Percentiles rank a stretch among this genome's conserved stretches.
Evolutionary conservation across 2,329 filamentous ascomycete genomes (phyloP).

Genomic region (Chaetomium sp.): DNA sequence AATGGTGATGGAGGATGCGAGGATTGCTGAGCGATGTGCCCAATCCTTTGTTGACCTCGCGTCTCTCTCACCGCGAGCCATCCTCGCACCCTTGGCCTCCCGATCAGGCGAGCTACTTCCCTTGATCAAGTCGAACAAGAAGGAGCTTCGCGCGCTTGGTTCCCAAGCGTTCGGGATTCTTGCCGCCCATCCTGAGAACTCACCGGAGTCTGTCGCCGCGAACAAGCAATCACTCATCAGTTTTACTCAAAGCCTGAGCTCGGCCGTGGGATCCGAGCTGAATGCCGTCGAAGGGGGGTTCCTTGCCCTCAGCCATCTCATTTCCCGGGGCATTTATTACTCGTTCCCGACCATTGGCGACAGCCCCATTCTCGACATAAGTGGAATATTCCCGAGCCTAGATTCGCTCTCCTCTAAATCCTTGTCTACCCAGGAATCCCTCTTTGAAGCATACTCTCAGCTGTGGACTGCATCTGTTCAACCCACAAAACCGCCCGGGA

Average conservation of each 20-base stretch:
- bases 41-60: slow-evolving; percentile 49
- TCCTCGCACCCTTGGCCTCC: slow-evolving; percentile 43
- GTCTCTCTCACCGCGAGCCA: slow-evolving; percentile 29
- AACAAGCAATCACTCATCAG: slow-evolving; percentile 41
- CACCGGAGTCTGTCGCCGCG: slow-evolving; percentile 35
- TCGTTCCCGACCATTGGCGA: neutral
- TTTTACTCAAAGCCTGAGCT: slow-evolving; percentile 46
- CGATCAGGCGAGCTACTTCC: slow-evolving; percentile 48
- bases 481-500: slow-evolving; percentile 13
- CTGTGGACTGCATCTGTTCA: slow-evolving; percentile 37
- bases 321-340: slow-evolving; percentile 42
- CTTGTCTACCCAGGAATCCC: slow-evolving; percentile 36
- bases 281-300: slow-evolving; percentile 43
- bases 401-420: slow-evolving; percentile 18
- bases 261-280: slow-evolving; percentile 37
- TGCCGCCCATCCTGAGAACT: slow-evolving; percentile 54
- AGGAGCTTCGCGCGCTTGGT: slow-evolving; percentile 57
- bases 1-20: slow-evolving; percentile 40
- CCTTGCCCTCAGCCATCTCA: slow-evolving; percentile 38
- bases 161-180: slow-evolving; percentile 72
- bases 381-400: slow-evolving; percentile 22
- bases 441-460: slow-evolving; percentile 41
- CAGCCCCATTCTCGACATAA: neutral
- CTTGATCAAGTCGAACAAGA: slow-evolving; percentile 64
- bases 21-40: slow-evolving; percentile 42